Conservation (phyloP, 352 stramenopile species). For the Globisporangium cylindrosporum region DNA sequence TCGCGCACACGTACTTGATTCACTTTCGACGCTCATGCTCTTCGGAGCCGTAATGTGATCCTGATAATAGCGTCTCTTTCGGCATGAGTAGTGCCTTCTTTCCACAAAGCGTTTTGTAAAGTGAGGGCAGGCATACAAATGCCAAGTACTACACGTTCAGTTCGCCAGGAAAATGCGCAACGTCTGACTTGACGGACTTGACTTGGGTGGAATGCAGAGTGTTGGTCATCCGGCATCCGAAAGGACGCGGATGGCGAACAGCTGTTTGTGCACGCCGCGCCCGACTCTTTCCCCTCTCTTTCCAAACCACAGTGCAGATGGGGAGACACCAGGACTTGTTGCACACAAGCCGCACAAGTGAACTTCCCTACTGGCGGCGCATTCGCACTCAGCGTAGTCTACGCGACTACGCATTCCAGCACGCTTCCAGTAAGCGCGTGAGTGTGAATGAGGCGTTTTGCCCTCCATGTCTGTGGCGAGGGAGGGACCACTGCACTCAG, state of each 20-base stretch:
- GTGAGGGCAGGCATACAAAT: background rate
- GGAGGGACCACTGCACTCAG: background rate
- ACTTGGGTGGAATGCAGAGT: background rate
- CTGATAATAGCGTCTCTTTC: background rate
- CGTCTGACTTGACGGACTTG: background rate
- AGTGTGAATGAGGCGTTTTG: no score
- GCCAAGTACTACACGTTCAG: background rate
- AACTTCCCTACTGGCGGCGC: background rate
- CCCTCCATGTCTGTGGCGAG: no score
- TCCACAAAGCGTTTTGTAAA: background rate
- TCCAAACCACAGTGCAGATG: background rate
- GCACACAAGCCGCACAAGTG: background rate
- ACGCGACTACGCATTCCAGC: background rate
- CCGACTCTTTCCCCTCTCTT: background rate
- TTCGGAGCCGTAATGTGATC: background rate
- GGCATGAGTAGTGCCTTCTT: background rate
- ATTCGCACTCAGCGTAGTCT: background rate
- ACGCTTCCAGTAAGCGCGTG: background rate
- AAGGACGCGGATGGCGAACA: constrained; percentile 1
- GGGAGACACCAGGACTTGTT: background rate
- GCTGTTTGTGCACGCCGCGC: background rate
- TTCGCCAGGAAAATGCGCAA: background rate
- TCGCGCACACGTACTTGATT: background rate
- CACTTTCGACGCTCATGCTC: background rate
- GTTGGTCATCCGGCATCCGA: background rate